Percentiles rank a stretch among this genome's conserved stretches.
These are phyloP conservation scores for Globisporangium nunn DNA, from an alignment of 352 stramenopile species.

Conservation along the genomic window DNA sequence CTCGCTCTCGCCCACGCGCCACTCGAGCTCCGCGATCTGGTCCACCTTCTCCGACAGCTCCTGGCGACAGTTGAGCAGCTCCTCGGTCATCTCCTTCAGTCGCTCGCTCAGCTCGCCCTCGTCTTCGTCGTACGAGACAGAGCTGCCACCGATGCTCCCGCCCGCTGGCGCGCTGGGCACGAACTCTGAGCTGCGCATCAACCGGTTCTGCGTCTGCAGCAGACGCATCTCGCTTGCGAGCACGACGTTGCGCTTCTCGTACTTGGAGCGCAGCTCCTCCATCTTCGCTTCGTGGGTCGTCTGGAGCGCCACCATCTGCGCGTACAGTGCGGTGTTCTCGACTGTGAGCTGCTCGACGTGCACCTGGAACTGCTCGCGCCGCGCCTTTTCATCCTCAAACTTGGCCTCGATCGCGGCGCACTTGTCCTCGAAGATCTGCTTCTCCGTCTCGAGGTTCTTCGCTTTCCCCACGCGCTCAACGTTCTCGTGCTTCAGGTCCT, in stretches of 20 bases:
- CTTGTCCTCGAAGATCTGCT: slow-evolving; percentile 65
- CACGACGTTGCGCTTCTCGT: slow-evolving; percentile 67
- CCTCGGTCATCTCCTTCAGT: slow-evolving; percentile 66
- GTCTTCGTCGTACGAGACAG: slow-evolving; percentile 21
- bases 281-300: slow-evolving; percentile 77
- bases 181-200: slow-evolving; percentile 50
- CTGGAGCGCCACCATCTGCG: slow-evolving; percentile 81
- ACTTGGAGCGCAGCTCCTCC: slow-evolving; percentile 61
- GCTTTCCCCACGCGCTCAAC: slow-evolving; percentile 40
- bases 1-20: slow-evolving; percentile 52
- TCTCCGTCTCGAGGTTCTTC: slow-evolving; percentile 69
- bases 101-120: slow-evolving; percentile 38
- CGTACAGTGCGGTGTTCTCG: slow-evolving; percentile 81
- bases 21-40: slow-evolving; percentile 60
- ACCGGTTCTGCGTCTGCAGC: slow-evolving; percentile 64
- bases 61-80: slow-evolving; percentile 51
- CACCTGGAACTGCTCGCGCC: slow-evolving; percentile 82
- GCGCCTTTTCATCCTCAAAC: slow-evolving; percentile 74
- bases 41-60: slow-evolving; percentile 58
- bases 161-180: not conserved
- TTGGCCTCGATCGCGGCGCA: slow-evolving; percentile 56
- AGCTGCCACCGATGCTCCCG: slow-evolving; percentile 1
- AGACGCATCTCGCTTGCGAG: slow-evolving; percentile 70
- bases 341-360: slow-evolving; percentile 79
- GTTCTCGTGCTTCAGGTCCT: slow-evolving; percentile 48